Conservation (phyloP, 768 basidiomycete species). For the Termitomyces heimii region DNA sequence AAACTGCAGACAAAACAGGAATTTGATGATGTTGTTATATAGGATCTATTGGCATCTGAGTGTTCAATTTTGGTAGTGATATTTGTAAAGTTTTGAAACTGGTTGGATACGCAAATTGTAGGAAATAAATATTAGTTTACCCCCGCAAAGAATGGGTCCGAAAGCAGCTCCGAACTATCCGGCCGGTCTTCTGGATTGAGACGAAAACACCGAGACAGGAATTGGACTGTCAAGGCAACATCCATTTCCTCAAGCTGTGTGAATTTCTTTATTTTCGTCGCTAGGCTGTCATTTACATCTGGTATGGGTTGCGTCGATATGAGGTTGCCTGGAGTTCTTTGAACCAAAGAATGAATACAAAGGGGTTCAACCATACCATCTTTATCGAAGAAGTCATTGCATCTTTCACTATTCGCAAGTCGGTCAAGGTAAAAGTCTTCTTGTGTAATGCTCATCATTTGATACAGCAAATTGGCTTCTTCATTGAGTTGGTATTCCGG, state of each 20-base stretch:
- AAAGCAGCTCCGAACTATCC: neutral
- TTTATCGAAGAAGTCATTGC: neutral
- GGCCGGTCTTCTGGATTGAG: neutral
- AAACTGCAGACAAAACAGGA: no score
- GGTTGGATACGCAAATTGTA: no score
- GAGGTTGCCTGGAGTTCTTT: neutral
- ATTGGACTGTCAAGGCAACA: neutral
- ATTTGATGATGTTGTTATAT: no score
- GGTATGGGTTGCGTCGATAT: neutral
- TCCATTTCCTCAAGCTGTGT: neutral
- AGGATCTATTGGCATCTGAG: no score
- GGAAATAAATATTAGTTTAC: neutral
- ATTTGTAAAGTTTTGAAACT: no score
- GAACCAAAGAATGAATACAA: neutral
- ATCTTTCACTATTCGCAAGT: neutral
- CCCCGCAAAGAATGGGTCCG: neutral
- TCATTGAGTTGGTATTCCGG: neutral
- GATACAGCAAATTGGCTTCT: neutral
- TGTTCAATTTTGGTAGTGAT: no score
- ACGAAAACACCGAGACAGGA: neutral
- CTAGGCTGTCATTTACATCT: neutral
- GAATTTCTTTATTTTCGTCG: neutral
- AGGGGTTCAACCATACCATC: neutral
- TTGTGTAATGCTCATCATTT: neutral
- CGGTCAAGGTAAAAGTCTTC: neutral